phyloP scores from a whole-genome alignment of 2,329 filamentous ascomycete genomes.

The Penicillium frequentans region DNA sequence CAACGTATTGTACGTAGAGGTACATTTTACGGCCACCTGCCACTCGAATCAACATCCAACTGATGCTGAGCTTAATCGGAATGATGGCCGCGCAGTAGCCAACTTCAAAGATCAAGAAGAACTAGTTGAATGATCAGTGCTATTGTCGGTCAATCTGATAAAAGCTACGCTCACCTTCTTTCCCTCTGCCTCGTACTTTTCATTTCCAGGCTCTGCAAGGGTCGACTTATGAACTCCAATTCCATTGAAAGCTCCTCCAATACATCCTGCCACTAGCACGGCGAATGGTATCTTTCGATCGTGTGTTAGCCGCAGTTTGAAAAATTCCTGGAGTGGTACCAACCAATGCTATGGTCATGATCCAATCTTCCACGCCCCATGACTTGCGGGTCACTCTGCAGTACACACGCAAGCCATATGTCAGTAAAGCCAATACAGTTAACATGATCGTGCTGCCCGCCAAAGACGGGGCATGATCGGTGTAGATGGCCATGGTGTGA shows the following conservation, averaged over 20 bases:
- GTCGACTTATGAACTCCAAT: constrained; percentile 17
- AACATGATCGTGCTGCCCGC: constrained; percentile 22
- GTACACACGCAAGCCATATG: constrained; percentile 19
- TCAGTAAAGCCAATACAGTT: constrained; percentile 18
- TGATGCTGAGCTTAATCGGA: constrained; percentile 28
- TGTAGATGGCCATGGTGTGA: constrained; percentile 19
- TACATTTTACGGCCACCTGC: constrained; percentile 23
- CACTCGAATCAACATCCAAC: constrained; percentile 27
- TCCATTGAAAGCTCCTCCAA: constrained; percentile 27
- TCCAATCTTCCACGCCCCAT: constrained; percentile 25
- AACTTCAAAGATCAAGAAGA: constrained; percentile 28
- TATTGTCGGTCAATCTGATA: neutral
- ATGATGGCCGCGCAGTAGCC: constrained; percentile 28
- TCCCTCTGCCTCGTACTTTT: constrained; percentile 15
- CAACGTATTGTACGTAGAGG: constrained; percentile 20
- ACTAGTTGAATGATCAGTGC: constrained; percentile 9
- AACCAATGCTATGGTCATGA: constrained; percentile 25
- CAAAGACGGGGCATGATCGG: constrained; percentile 19
- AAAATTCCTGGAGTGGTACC: neutral
- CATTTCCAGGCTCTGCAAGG: constrained; percentile 16
- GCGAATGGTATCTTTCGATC: constrained; percentile 16
- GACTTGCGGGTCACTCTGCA: constrained; percentile 18
- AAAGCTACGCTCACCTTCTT: constrained; percentile 14
- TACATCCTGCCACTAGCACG: constrained; percentile 18
- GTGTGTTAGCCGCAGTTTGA: neutral